phyloP scores from a whole-genome alignment of 192 early-diverging fungal genomes.

The Coemansia sp. region DNA sequence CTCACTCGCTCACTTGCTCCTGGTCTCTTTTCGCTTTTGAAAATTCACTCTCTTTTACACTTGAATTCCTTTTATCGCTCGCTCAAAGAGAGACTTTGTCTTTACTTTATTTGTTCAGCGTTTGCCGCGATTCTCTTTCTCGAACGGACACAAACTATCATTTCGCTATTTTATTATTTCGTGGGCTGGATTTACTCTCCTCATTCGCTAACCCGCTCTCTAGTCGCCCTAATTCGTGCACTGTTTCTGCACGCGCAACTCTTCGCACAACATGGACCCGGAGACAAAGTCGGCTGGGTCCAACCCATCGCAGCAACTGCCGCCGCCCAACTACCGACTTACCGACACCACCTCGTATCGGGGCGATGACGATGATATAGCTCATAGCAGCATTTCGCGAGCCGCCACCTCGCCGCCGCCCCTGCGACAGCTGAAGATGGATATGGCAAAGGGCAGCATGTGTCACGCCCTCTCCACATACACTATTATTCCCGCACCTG shows the following conservation, averaged over 20 bases:
- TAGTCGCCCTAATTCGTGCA: not conserved
- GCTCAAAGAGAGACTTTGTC: conserved; percentile 3
- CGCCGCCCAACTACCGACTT: conserved; percentile 3
- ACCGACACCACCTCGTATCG: not conserved
- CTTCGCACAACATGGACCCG: conserved; percentile 5
- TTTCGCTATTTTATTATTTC: not conserved
- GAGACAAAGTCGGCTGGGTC: conserved; percentile 11
- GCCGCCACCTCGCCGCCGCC: not conserved
- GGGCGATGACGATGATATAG: not conserved
- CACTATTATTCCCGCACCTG: conserved; percentile 19
- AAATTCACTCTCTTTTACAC: not conserved
- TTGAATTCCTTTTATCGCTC: conserved; percentile 2
- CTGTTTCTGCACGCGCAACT: not conserved
- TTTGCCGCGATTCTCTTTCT: not conserved
- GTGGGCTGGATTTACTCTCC: not conserved
- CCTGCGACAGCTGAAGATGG: not conserved
- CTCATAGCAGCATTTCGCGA: not conserved
- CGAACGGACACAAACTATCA: not conserved
- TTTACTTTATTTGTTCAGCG: not conserved
- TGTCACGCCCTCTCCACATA: not conserved
- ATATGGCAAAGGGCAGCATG: not conserved
- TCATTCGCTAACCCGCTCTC: not conserved
- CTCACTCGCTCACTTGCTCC: not conserved
- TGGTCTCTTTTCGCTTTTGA: not conserved
- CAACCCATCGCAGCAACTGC: not conserved